Evolutionary conservation across 352 stramenopile genomes (phyloP), one percentile per base, ranked within the genome.

Genomic region (Globisporangium recalcitrans): DNA sequence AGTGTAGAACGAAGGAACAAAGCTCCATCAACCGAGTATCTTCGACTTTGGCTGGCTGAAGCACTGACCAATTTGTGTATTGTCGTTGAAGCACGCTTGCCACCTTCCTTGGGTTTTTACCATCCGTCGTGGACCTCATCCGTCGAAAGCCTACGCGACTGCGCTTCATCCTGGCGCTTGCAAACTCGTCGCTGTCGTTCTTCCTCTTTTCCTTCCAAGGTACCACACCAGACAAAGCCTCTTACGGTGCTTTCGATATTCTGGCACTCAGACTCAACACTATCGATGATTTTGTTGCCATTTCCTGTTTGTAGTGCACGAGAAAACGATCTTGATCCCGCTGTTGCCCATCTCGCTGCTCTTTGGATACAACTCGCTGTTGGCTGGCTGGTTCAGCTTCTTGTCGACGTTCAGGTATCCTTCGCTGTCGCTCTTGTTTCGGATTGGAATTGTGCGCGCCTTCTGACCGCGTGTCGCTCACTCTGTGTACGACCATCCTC

Each of bases 171-270:
- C 75, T 95, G 36, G 89, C 88, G 8, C 73, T 94, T 26, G 80
- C 74, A 29, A 93, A 90, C 53, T 96, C 82, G 47, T 93, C 93
- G 8, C 72, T 98, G 8, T 86, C 90, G 42, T 98, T 98, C 63
- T 98, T 98, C 70, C 77, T 98, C 49, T 97, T 97, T 47, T 98
- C 91, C n/a, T 99, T 98, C 71, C 96, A 99, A 93, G 80, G 81
- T 90, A 55, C 19, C n/a, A n/a, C n/a, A n/a, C n/a, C n/a, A n/a
- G n/a, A n/a, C n/a, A n/a, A n/a, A n/a, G n/a, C n/a, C n/a, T n/a
- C n/a, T n/a, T n/a, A n/a, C n/a, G n/a, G n/a, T n/a, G 34, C 13
- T 42, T 5, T 42, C 13, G 38, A 46, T n/a, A 6, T 0, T n/a
- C 9, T 21, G 14, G 38, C 10, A 21, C 38, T 8, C 16, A 44